Evolutionary conservation across 1,139 yeast genomes (phyloP), one percentile per base, ranked within the genome.

Genomic region (Blastobotrys ciferrii): DNA sequence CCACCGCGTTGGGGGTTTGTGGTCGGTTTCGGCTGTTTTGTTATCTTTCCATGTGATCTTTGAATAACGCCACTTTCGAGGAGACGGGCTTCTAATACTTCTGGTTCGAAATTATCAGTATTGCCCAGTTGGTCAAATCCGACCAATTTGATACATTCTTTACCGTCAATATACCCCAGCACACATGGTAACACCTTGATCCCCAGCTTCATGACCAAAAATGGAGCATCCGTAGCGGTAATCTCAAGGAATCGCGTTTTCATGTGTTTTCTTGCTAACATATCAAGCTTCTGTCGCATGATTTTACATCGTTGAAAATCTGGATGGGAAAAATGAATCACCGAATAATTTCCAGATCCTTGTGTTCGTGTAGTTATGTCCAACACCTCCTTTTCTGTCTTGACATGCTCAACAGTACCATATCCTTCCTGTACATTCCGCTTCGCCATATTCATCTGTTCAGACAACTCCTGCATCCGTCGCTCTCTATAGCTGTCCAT

Each of bases 151-250:
- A 76, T 73, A 2, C 71, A 61, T 59, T 85, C 91, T 42, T 72
- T 66, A 1, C 91, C 91, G 28, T 75, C 69, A 31, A 68, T 68
- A 60, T 82, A 87, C n/a, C 81, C 73, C 1, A 84, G 67, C 4
- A 86, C 81, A 58, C 82, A 83, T 0, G 96, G 96, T 7, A 87
- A 71, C 4, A 84, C 82, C 59, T 83, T 79, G 44, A 87, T 72
- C 1, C 72, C 69, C 42, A 87, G 72, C 58, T 79, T 81, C 1
- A 79, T 68, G 2, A 81, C 87, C 45, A 87, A 68, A 60, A 87
- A 87, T 2, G 95, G 89, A 0, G 91, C 85, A 23, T 76, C 68
- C 39, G 73, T 76, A 0, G 87, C 95, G 50, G 75, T 71, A n/a
- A 85, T 75, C 45, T 76, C 72, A 23, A 80, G 66, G 49, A 85